Conservation (phyloP, 2,329 filamentous ascomycete genomes). For the Epicoccum nigrum region DNA sequence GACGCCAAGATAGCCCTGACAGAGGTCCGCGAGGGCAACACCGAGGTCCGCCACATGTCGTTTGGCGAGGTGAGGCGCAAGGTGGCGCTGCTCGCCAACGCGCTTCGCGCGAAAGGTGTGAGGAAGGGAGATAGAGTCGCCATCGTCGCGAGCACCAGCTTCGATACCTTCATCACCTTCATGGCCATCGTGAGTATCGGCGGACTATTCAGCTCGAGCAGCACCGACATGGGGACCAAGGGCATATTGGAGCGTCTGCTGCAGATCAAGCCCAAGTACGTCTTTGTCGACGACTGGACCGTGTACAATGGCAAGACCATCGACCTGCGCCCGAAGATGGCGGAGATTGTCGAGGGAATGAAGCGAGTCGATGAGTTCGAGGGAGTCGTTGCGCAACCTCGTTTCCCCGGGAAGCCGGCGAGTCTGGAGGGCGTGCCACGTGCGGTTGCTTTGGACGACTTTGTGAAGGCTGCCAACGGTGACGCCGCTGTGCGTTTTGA, state of each 20-base stretch:
- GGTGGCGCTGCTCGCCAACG: conserved; percentile 66
- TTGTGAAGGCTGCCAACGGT: conserved; percentile 49
- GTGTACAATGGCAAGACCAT: conserved; percentile 79
- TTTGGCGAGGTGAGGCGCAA: conserved; percentile 70
- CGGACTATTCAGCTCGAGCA: conserved; percentile 75
- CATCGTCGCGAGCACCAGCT: conserved; percentile 74
- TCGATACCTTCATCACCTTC: conserved; percentile 75
- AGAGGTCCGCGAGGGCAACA: conserved; percentile 72
- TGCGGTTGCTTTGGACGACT: conserved; percentile 52
- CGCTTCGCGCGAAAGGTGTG: conserved; percentile 70
- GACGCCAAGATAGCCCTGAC: conserved; percentile 73
- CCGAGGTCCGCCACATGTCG: conserved; percentile 60
- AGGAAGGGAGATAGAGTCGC: conserved; percentile 75
- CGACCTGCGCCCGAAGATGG: conserved; percentile 76
- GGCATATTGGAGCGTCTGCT: conserved; percentile 76
- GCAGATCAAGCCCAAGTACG: conserved; percentile 76
- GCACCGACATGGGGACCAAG: conserved; percentile 82
- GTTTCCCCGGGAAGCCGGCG: conserved; percentile 64
- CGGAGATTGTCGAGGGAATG: conserved; percentile 68
- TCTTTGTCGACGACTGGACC: conserved; percentile 84
- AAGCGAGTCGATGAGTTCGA: conserved; percentile 64
- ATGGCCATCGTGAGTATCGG: conserved; percentile 74
- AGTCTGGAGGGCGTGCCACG: conserved; percentile 62
- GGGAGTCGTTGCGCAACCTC: conserved; percentile 68
- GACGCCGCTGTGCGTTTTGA: conserved; percentile 59